A percentile compares a stretch with the other conserved stretches of the same genome.
These are phyloP conservation scores for Davidsoniella neocaledoniae DNA, from an alignment of 2,329 filamentous ascomycete species.

Conservation along the genomic window DNA sequence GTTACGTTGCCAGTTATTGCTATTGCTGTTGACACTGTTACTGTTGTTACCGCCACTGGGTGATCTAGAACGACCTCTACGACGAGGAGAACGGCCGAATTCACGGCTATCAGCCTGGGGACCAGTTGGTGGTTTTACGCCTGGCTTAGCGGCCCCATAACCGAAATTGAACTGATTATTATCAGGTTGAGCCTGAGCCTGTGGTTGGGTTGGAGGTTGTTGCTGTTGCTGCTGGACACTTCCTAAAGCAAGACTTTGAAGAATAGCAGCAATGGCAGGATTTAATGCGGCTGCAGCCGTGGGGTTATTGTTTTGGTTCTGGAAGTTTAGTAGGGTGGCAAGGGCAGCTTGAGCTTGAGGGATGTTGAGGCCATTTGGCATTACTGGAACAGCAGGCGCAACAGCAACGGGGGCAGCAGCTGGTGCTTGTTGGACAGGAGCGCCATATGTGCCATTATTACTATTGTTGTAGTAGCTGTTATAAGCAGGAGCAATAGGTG, in stretches of 20 bases:
- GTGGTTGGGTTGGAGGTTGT: background rate
- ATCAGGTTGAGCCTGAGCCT: background rate
- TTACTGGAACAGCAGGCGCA: slow-evolving; percentile 8
- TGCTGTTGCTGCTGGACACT: background rate
- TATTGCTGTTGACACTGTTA: background rate
- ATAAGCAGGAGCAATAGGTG: background rate
- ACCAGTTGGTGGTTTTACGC: slow-evolving; percentile 8
- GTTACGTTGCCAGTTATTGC: slow-evolving; percentile 20
- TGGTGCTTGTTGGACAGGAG: slow-evolving; percentile 13
- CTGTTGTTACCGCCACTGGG: slow-evolving; percentile 16
- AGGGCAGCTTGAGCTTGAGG: slow-evolving; percentile 9
- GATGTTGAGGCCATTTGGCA: background rate
- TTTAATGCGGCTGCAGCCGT: background rate
- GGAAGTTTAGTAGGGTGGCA: slow-evolving; percentile 8
- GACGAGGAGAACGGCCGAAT: slow-evolving; percentile 43
- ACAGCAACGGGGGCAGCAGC: slow-evolving; percentile 16
- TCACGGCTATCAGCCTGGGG: slow-evolving; percentile 10
- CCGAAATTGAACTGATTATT: slow-evolving; percentile 1
- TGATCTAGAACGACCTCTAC: slow-evolving; percentile 50
- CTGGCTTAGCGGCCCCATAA: slow-evolving; percentile 5
- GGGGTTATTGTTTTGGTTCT: background rate
- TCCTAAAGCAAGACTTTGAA: slow-evolving; percentile 10
- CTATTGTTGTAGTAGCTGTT: slow-evolving; percentile 6
- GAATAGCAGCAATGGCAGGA: slow-evolving; percentile 7
- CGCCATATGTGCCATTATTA: slow-evolving; percentile 6